Base-by-base conservation (phyloP, 1,139 yeast genomes). In the Debaryomyces singareniensis region DNA sequence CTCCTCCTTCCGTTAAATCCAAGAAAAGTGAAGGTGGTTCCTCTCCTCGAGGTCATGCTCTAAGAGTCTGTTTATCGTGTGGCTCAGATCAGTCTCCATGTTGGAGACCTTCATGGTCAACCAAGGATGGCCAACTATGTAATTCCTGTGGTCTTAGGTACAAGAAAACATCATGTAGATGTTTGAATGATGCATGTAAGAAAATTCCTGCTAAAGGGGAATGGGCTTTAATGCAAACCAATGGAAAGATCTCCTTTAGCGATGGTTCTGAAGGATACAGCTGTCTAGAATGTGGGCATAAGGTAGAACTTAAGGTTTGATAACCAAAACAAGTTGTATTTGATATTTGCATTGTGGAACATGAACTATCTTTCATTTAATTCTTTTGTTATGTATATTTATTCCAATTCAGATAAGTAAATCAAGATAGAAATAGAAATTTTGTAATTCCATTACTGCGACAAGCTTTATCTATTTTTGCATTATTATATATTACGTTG, bases 91-190 rank as follows among this genome's bases (percentile, higher is more conserved):
- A 83, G 44, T 84, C 95, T 9, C 98, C 98, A 7, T 91, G 98
- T 56, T 91, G 98, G 98, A 75, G 98, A 51, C 98, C 98, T 2
- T 81, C 95, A 5, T 91, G 98, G 98, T 78, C 93, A 3, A 62
- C 69, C 28, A 71, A 78, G 45, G 86, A 82, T 37, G 97, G 96
- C 11, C 97, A 89, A 58, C 69, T 91, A 45, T 91, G 98, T 63
- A 91, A 91, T 53, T 85, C 96, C 1, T 91, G 98, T 60, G 98
- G 98, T 2, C 67, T 91, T 45, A 69, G 98, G 42, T 91, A 85
- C 61, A 87, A 91, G 56, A 91, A 91, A 61, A 89, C 97, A 1
- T 83, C 85, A 23, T 94, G 95, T 3, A 70, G 96, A 47, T 91
- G 98, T 56, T 65, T 83, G 31, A 82, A 84, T 45, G 57, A 68